Conservation (phyloP, 169 alveolate genomes). For the Eimeria acervulina region DNA sequence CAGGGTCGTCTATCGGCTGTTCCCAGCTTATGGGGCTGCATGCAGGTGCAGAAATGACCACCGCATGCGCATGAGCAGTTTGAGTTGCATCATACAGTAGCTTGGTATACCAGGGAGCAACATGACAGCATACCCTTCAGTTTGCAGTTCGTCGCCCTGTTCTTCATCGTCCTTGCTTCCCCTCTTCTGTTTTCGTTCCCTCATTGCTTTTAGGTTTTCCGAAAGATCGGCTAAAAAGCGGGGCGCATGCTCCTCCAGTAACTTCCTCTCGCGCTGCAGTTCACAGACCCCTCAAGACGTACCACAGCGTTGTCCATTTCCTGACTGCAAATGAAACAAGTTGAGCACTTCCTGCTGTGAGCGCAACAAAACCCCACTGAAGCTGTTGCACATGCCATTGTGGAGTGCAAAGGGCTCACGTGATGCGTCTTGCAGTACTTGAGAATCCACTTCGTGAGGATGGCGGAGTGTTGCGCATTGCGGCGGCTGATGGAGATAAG, state of each 20-base stretch:
- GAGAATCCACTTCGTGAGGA: slow-evolving; percentile 80
- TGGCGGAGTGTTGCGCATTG: slow-evolving; percentile 60
- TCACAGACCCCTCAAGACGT: not conserved
- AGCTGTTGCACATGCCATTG: not conserved
- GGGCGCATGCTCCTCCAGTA: slow-evolving; percentile 83
- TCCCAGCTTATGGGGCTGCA: slow-evolving; percentile 77
- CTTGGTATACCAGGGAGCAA: not conserved
- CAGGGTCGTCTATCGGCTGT: slow-evolving; percentile 39
- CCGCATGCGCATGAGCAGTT: not conserved
- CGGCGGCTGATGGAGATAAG: slow-evolving; percentile 79
- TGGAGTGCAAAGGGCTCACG: slow-evolving; percentile 39
- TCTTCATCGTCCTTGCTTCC: slow-evolving; percentile 69
- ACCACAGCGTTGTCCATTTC: slow-evolving; percentile 21
- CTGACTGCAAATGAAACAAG: not conserved
- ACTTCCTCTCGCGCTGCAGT: slow-evolving; percentile 65
- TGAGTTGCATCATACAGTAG: not conserved
- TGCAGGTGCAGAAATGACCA: not conserved
- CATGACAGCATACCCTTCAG: slow-evolving; percentile 47
- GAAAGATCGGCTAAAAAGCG: slow-evolving; percentile 70
- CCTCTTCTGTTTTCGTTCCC: slow-evolving; percentile 67
- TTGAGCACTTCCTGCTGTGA: not conserved
- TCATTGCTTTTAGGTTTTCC: slow-evolving; percentile 71
- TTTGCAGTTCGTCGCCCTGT: slow-evolving; percentile 73
- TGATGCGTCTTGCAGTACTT: slow-evolving; percentile 80
- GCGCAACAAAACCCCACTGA: not conserved